phyloP scores from a whole-genome alignment of 345 rosid genomes.

The Eucalyptus guilfoylei region DNA sequence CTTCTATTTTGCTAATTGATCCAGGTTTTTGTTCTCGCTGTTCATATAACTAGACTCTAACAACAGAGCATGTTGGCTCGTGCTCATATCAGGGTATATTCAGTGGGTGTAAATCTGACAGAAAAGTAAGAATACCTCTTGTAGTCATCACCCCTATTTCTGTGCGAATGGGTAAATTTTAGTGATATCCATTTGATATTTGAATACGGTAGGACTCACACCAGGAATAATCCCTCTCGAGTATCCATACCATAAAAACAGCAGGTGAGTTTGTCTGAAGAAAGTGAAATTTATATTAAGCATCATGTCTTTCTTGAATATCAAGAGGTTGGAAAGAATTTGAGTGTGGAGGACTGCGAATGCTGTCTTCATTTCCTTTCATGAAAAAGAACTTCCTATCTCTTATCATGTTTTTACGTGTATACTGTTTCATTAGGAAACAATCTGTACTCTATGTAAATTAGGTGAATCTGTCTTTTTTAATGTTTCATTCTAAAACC shows the following conservation, averaged over 20 bases:
- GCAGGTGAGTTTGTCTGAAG: rapidly evolving
- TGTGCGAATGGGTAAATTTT: background rate
- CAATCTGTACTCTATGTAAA: no score
- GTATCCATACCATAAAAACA: no score
- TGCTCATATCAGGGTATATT: background rate
- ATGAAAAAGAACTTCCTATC: background rate
- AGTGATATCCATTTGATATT: background rate
- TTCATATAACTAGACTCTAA: background rate
- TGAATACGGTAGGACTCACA: background rate
- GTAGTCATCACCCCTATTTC: background rate
- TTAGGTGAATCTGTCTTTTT: background rate
- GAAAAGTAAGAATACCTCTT: background rate
- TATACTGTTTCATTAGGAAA: no score
- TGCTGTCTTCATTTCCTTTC: background rate
- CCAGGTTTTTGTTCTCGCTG: background rate
- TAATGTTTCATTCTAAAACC: background rate
- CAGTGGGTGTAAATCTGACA: background rate
- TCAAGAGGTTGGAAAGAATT: no score
- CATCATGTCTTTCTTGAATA: rapidly evolving
- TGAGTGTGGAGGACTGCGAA: no score
- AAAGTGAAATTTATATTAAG: no score
- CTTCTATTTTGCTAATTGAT: background rate
- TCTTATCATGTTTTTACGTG: background rate
- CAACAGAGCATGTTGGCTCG: background rate
- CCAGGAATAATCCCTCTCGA: no score